Evolutionary conservation across 2,329 filamentous ascomycete species (phyloP), one percentile per base, ranked within the genome.

Genomic region (Alternaria rosae): DNA sequence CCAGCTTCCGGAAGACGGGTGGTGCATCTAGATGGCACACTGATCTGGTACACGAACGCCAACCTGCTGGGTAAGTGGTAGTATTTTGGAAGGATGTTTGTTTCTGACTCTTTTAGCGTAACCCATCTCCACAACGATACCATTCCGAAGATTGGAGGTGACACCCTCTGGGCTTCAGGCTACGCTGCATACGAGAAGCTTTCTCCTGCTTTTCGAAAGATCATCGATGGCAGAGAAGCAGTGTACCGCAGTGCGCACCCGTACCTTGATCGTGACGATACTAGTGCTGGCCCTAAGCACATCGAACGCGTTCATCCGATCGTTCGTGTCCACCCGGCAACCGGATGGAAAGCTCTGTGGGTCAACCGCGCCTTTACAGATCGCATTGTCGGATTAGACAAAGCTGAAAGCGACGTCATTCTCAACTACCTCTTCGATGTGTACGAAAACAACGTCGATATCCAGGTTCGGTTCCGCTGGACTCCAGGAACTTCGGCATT

Each of bases 141-240:
- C 0, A 82, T 92, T 0, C 89, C 89, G 0, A 82, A 82, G 0
- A 73, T 87, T 0, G 90, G 90, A 2, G 90, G 90, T 11, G 90
- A 92, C 75, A 92, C 90, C 0, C 84, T 92, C 0, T 92, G 90
- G 90, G 88, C 90, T 0, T 88, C 85, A 60, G 75, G 90, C 1
- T 92, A 92, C 72, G 82, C 86, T 0, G 90, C 90, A 0, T 92
- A 92, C 68, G 89, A 91, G 77, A 92, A 92, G 78, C 83, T 92
- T 0, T 90, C 88, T 1, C 90, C 89, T 0, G 85, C 82, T 3
- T 92, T 92, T 79, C 88, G 90, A 42, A 86, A 86, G 73, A 86
- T 92, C 54, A 90, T 92, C 62, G 90, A 92, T 69, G 63, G 90
- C 6, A 85, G 83, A 60, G 78, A 84, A 5, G 90, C 89, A 20